Conservation (phyloP, 2,329 filamentous ascomycete species). For the Monilinia polystroma region DNA sequence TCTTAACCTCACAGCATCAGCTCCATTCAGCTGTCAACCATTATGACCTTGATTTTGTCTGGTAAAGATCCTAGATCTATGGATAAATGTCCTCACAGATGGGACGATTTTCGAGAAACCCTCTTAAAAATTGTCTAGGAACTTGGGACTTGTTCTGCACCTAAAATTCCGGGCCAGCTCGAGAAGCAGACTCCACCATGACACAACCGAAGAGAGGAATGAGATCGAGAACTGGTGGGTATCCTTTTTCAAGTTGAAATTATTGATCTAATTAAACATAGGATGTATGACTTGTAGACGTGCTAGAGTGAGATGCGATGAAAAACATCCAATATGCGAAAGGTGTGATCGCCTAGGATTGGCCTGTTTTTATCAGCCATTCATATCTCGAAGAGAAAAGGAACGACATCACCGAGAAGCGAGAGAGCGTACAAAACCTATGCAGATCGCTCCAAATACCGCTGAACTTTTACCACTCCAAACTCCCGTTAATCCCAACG, state of each 20-base stretch:
- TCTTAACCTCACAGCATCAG: slow-evolving; percentile 12
- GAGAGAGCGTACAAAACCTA: background rate
- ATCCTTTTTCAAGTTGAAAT: background rate
- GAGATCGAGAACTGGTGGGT: slow-evolving; percentile 9
- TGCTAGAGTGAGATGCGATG: slow-evolving; percentile 15
- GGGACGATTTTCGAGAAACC: background rate
- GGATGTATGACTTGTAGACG: slow-evolving; percentile 19
- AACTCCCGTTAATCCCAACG: background rate
- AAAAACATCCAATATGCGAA: slow-evolving; percentile 17
- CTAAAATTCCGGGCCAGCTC: background rate
- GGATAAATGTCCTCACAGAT: background rate
- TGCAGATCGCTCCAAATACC: background rate
- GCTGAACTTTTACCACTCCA: background rate
- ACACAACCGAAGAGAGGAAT: background rate
- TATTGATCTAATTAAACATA: background rate
- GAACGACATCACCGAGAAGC: slow-evolving; percentile 4
- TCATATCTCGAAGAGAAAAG: background rate
- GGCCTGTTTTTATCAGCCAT: background rate
- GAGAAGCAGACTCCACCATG: background rate
- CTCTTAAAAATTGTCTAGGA: background rate
- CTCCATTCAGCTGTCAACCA: background rate
- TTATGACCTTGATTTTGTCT: background rate
- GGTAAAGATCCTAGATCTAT: background rate
- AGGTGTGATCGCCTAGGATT: slow-evolving; percentile 2
- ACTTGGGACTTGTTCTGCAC: too few relatives aligned